Base-by-base conservation (phyloP, 2,329 filamentous ascomycete species). In the Claviceps sp. region DNA sequence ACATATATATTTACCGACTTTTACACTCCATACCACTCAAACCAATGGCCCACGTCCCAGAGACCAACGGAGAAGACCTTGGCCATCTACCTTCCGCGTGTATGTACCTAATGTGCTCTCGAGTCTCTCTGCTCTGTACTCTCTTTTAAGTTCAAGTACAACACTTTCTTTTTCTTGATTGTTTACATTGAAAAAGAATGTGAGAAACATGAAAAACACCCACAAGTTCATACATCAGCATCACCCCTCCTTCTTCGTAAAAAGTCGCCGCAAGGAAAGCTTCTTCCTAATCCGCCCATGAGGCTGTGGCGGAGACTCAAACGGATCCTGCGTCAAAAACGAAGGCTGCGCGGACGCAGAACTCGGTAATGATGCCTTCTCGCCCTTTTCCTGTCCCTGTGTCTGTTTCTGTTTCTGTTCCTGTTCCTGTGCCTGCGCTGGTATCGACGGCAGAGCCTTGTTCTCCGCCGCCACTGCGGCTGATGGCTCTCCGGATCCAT, bases 201-300 rank as follows among this genome's bases (percentile, higher is more conserved):
- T 22, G 22, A 22, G 22, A 22, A 22, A 22, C 3, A 22, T 22
- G 22, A 43, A 24, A 43, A 18, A 43, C 7, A 20, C 1, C 2
- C 26, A 30, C 6, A 30, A 30, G 26, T 30, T 30, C 26, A 9
- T 30, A 30, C 26, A 30, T 30, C 26, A 30, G 8, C 26, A 46
- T 50, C 4, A 18, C 30, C 16, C 37, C 1, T 54, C 55, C 40
- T 50, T 52, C 24, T 54, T 56, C 14, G 52, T 52, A 49, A 56
- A 57, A 13, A 57, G 41, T 20, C 58, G 56, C 9, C 58, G 57
- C 38, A 60, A 53, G 8, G 58, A 59, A 9, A 60, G 52, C 55
- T 56, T 58, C 51, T 55, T 56, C 36, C 55, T 54, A 5, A 58
- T 47, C 8, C 54, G 46, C 41, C 38, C 45, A 13, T 41, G 44